Evolutionary conservation across 352 stramenopile species (phyloP).

Genomic region (Albugo laibachii): DNA sequence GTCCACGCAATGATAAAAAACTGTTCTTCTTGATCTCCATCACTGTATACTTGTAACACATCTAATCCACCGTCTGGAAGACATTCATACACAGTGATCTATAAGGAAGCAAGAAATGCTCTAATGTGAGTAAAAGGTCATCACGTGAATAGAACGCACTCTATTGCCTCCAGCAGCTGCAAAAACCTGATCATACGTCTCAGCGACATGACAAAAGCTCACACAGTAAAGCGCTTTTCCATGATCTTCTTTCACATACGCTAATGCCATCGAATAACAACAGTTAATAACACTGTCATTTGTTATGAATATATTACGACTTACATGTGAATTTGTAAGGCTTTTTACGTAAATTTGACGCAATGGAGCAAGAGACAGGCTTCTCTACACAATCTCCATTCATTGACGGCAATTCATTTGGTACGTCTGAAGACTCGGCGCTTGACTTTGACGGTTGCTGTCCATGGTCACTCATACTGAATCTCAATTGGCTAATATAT

Average conservation of each 20-base stretch:
- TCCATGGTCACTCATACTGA: conserved; percentile 5
- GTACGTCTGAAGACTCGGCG: not conserved
- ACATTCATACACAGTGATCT: conserved; percentile 66
- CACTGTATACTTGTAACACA: conserved; percentile 59
- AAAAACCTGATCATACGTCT: conserved; percentile 50
- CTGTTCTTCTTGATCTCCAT: conserved; percentile 58
- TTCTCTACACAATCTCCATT: not conserved
- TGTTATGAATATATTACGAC: not conserved
- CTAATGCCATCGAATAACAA: conserved; percentile 6
- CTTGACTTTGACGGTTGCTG: not conserved
- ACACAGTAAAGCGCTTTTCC: conserved; percentile 61
- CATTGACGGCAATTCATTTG: not conserved
- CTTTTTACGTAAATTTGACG: conserved; percentile 23
- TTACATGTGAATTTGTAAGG: conserved; percentile 46
- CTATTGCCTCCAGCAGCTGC: conserved; percentile 46
- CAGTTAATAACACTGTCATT: too few species aligned
- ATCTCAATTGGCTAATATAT: conserved; percentile 3
- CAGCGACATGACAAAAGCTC: conserved; percentile 42
- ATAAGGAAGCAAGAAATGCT: not conserved
- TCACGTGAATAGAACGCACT: conserved; percentile 1
- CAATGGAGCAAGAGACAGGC: not conserved
- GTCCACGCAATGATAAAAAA: conserved; percentile 68
- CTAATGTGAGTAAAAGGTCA: not conserved
- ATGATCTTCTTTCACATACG: conserved; percentile 51
- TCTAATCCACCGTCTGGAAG: conserved; percentile 49